Base-by-base conservation (phyloP, 306 rosid species). In the Benincasa hispida region DNA sequence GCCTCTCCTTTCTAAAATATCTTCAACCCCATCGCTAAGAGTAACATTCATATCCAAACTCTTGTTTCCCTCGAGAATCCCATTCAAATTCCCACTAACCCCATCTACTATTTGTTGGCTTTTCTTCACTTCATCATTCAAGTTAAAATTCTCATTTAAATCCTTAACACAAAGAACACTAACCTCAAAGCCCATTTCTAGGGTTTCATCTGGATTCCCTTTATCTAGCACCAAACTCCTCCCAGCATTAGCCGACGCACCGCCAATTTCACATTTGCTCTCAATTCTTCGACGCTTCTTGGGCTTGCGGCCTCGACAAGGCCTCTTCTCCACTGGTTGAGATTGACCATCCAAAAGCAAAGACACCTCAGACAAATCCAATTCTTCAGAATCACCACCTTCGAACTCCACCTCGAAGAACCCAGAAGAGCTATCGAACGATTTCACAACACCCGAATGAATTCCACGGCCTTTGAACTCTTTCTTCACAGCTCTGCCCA, bases 371-470 rank as follows among this genome's bases (percentile, higher is more conserved):
- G 87, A 80, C 8, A 77, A 78, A 62, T 76, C 87, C 81, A 94
- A 76, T 79, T 91, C 87, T 87, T 88, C 95, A 14, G 86, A 90
- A 84, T 79, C 84, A 56, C 97, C 96, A 68, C 83, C 79, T 50
- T 85, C 90, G 66, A 83, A 94, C 5, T 79, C 68, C 84, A 94
- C 89, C 87, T 85, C 88, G 25, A 84, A 77, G 45, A 82, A 79
- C 69, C 93, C 92, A 25, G 97, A 85, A 1, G 91, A 59, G 35
- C 84, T 69, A 76, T 89, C 83, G 84, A 81, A 89, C 13, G 98
- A 94, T 86, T 88, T 90, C 65, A 94, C 96, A 25, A 86, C 83
- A 80, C 98, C 98, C 24, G 83, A 62, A 70, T 83, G 35, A 76
- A 78, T 22, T 25, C 90, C 91, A 59, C 54, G 58, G 62, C 86